A percentile compares a stretch with the other conserved stretches of the same genome.
phyloP scores from a whole-genome alignment of 768 basidiomycete species.

The Tricholoma matsutake region DNA sequence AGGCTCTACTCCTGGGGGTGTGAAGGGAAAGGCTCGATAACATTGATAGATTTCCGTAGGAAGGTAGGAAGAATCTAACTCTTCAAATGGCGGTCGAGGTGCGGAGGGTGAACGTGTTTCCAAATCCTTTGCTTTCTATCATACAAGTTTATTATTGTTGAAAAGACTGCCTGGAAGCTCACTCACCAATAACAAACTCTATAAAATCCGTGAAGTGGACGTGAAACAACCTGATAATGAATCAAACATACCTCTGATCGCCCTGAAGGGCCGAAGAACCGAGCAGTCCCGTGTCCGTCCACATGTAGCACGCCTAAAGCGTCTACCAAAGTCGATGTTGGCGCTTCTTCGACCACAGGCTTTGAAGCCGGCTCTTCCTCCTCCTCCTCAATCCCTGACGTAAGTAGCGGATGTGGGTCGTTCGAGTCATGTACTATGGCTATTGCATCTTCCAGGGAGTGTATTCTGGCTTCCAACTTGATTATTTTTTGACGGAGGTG shows the following conservation, averaged over 20 bases:
- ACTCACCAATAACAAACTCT: constrained; percentile 45
- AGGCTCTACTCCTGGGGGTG: constrained; percentile 33
- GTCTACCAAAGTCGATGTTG: constrained; percentile 27
- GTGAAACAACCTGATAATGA: not conserved
- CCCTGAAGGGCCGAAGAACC: constrained; percentile 47
- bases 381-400: constrained; percentile 27
- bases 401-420: constrained; percentile 42
- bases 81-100: constrained; percentile 25
- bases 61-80: constrained; percentile 43
- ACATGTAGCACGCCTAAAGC: constrained; percentile 44
- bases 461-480: constrained; percentile 49
- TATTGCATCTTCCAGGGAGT: constrained; percentile 51
- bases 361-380: constrained; percentile 28
- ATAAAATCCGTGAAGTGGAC: not conserved
- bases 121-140: constrained; percentile 25
- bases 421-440: constrained; percentile 42
- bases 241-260: constrained; percentile 43
- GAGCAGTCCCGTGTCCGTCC: constrained; percentile 36
- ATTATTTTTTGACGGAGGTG: constrained; percentile 46
- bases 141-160: not conserved
- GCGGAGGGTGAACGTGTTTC: constrained; percentile 11
- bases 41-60: constrained; percentile 42
- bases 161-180: constrained; percentile 3
- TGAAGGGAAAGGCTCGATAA: constrained; percentile 44
- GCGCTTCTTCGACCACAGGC: constrained; percentile 25